Base-by-base conservation (phyloP, 2,329 filamentous ascomycete genomes). In the Talaromyces sp. region DNA sequence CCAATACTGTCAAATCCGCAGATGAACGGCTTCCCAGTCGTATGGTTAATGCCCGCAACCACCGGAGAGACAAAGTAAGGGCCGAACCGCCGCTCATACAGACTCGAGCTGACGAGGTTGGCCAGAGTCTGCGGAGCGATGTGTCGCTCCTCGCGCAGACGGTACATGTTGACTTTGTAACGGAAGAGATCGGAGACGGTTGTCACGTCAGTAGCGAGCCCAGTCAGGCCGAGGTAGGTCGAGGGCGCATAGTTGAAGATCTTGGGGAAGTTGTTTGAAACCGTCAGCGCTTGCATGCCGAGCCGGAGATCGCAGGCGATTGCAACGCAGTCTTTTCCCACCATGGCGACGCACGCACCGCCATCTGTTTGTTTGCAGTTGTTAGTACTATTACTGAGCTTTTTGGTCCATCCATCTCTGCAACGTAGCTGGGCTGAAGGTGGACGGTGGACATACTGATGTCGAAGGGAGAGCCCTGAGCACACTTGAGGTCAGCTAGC, bases 81-180 rank as follows among this genome's bases (percentile, higher is more conserved):
- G 50, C 95, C 95, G 79, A 99, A 99, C 70, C 95, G 88, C 73
- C 86, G 87, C 87, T 99, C 95, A 82, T 99, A 99, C 73, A 99
- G 85, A 68, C 87, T 90, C 68, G 87, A 91, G 72, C 87, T 91
- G 72, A 99, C 93, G 68, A 99, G 87, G 83, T 99, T 97, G 78
- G 95, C 93, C 81, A 99, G 92, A 63, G 95, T 99, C 76, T 90
- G 86, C 53, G 95, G 95, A 61, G 91, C 89, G 79, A 99, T 98
- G 83, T 92, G 86, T 75, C 95, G 92, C 85, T 99, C 95, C 84
- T 99, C 95, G 73, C 95, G 91, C 73, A 99, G 87, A 68, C 95
- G 91, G 86, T 99, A 99, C 91, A 99, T 96, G 86, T 99, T 99
- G 78, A 96, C 92, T 85, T 99, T 99, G 88, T 96, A 98, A 75